Percentiles rank a stretch among this genome's conserved stretches.
phyloP scores from a whole-genome alignment of 768 basidiomycete species.

The Hysterangium stoloniferum region DNA sequence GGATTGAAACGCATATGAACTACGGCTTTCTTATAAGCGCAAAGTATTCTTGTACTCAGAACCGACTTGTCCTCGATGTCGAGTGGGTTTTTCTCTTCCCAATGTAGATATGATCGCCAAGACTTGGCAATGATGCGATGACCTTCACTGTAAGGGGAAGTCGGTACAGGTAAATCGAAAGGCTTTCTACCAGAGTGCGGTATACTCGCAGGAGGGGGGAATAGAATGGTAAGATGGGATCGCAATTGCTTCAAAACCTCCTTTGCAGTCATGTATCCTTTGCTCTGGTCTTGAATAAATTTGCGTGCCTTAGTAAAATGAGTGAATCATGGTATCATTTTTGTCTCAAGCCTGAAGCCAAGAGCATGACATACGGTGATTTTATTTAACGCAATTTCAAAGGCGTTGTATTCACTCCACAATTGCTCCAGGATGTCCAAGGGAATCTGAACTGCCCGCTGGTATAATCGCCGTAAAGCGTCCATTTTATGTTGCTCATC shows the following conservation, averaged over 20 bases:
- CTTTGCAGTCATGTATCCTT: slow-evolving; percentile 92
- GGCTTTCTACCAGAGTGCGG: slow-evolving; percentile 33
- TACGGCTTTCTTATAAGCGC: slow-evolving; percentile 83
- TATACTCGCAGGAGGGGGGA: slow-evolving; percentile 31
- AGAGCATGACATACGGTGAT: slow-evolving; percentile 49
- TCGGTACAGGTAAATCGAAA: slow-evolving; percentile 62
- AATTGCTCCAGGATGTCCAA: slow-evolving; percentile 87
- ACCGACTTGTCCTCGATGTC: slow-evolving; percentile 73
- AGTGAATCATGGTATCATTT: slow-evolving; percentile 14
- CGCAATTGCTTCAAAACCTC: slow-evolving; percentile 75
- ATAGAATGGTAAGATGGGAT: slow-evolving; percentile 55
- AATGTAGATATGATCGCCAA: slow-evolving; percentile 91
- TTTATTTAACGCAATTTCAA: slow-evolving; percentile 83
- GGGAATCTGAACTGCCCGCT: slow-evolving; percentile 90
- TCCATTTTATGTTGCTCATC: slow-evolving; percentile 97
- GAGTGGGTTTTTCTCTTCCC: slow-evolving; percentile 92
- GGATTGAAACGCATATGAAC: slow-evolving; percentile 90
- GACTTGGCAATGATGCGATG: slow-evolving; percentile 72
- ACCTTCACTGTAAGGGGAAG: slow-evolving; percentile 45
- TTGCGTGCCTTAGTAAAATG: slow-evolving; percentile 67
- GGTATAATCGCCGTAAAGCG: slow-evolving; percentile 82
- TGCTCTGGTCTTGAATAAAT: slow-evolving; percentile 87
- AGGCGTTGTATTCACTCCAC: slow-evolving; percentile 91
- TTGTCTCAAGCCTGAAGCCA: not conserved
- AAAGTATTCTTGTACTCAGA: slow-evolving; percentile 63